Conservation (phyloP, 352 stramenopile genomes). For the Phytophthora tubulina region DNA sequence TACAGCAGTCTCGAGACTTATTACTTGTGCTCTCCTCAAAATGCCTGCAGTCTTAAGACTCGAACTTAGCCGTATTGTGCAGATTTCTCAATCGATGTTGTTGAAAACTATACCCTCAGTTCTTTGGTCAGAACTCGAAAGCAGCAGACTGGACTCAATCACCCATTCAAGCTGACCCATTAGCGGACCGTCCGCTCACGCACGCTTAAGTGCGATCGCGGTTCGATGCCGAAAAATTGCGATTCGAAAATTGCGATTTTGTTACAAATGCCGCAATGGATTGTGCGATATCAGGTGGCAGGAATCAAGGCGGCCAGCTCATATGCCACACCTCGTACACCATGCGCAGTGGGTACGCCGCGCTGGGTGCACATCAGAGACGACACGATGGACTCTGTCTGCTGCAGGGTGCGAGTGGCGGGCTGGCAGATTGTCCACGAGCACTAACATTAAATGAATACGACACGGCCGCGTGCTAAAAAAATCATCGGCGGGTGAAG, state of each 20-base stretch:
- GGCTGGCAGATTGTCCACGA: neutral
- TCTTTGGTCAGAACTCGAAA: too few relatives aligned
- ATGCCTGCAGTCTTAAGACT: too few relatives aligned
- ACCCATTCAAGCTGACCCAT: slow-evolving; percentile 1
- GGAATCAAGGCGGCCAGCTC: slow-evolving; percentile 21
- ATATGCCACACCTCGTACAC: slow-evolving; percentile 20
- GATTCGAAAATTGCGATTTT: slow-evolving; percentile 3
- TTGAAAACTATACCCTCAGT: too few relatives aligned
- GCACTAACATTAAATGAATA: slow-evolving; percentile 1
- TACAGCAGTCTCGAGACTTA: too few relatives aligned
- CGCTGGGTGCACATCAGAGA: slow-evolving; percentile 23
- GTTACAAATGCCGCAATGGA: slow-evolving; percentile 1
- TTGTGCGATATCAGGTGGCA: slow-evolving; percentile 25
- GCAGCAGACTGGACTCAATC: too few relatives aligned
- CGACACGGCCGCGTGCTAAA: neutral
- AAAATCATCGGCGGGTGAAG: neutral
- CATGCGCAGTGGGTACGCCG: slow-evolving; percentile 16
- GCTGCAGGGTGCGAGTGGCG: neutral
- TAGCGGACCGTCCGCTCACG: slow-evolving; percentile 9
- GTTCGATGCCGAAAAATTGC: slow-evolving; percentile 27
- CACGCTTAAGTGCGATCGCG: slow-evolving; percentile 12
- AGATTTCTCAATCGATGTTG: too few relatives aligned
- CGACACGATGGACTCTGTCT: slow-evolving; percentile 2
- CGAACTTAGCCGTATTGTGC: too few relatives aligned
- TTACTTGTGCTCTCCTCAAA: too few relatives aligned